Evolutionary conservation across 2,329 filamentous ascomycete genomes (phyloP).

Genomic region (Arthroderma sp.): DNA sequence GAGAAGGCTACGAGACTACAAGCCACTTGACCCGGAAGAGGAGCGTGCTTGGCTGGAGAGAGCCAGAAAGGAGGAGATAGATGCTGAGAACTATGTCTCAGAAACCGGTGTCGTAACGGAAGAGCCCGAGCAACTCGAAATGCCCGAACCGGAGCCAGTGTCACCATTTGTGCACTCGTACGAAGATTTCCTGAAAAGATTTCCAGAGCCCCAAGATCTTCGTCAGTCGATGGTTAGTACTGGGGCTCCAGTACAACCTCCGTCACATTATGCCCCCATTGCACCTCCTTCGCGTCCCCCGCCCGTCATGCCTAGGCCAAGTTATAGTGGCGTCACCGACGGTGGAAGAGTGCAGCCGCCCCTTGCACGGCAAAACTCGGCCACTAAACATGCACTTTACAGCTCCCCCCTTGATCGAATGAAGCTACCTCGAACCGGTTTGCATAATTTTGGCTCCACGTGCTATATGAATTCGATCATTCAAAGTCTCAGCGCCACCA

Average conservation of each 20-base stretch:
- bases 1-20: slow-evolving; percentile 46
- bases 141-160: slow-evolving; percentile 35
- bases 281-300: slow-evolving; percentile 53
- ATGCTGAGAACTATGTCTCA: slow-evolving; percentile 26
- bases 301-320: slow-evolving; percentile 54
- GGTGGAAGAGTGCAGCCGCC: slow-evolving; percentile 35
- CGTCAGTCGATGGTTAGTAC: slow-evolving; percentile 44
- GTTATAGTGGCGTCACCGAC: slow-evolving; percentile 70
- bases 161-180: slow-evolving; percentile 52
- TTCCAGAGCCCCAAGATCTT: slow-evolving; percentile 54
- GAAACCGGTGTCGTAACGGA: slow-evolving; percentile 28
- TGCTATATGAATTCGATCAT: slow-evolving; percentile 91
- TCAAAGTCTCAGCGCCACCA: slow-evolving; percentile 67
- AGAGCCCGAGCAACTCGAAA: slow-evolving; percentile 31
- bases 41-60: slow-evolving; percentile 68
- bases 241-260: slow-evolving; percentile 18
- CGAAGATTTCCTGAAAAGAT: slow-evolving; percentile 74
- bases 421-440: slow-evolving; percentile 53
- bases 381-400: slow-evolving; percentile 32
- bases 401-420: slow-evolving; percentile 31
- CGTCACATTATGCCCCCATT: slow-evolving; percentile 30
- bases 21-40: slow-evolving; percentile 67
- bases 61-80: slow-evolving; percentile 53
- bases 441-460: slow-evolving; percentile 67
- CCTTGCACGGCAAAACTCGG: slow-evolving; percentile 33